phyloP scores from a whole-genome alignment of 805 yeast species.

The Candida patagonica region DNA sequence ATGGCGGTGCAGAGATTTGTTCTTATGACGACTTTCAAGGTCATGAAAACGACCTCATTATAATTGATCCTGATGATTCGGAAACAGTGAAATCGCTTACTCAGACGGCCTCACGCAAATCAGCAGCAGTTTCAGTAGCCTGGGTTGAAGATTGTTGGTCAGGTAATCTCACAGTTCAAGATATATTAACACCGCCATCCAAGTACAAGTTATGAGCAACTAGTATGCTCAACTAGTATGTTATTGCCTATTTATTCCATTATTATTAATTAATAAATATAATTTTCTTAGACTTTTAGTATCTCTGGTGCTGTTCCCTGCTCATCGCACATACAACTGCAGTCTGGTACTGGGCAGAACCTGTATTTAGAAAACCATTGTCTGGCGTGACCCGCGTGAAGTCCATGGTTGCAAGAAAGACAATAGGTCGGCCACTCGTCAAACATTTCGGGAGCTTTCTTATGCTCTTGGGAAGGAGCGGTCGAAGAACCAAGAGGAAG shows the following conservation, averaged over 20 bases:
- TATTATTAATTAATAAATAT: no score
- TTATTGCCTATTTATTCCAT: no score
- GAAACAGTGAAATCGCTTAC: not conserved
- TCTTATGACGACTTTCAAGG: not conserved
- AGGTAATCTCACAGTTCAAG: slow-evolving; percentile 21
- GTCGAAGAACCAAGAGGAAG: slow-evolving; percentile 56
- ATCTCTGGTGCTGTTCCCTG: slow-evolving; percentile 4
- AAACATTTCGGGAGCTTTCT: slow-evolving; percentile 28
- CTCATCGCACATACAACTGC: slow-evolving; percentile 67
- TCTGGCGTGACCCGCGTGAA: slow-evolving; percentile 92
- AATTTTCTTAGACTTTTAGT: no score
- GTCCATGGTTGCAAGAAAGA: slow-evolving; percentile 82
- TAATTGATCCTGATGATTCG: not conserved
- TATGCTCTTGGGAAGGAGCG: no score
- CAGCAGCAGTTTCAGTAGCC: not conserved
- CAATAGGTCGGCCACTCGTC: slow-evolving; percentile 90
- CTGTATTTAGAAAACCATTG: slow-evolving; percentile 89
- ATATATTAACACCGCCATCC: slow-evolving; percentile 1
- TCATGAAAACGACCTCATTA: not conserved
- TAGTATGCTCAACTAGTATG: no score
- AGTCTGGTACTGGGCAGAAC: slow-evolving; percentile 91
- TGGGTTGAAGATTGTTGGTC: slow-evolving; percentile 33
- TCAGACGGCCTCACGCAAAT: not conserved
- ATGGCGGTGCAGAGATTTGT: slow-evolving; percentile 1
- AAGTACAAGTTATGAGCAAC: no score